Evolutionary conservation across 768 basidiomycete species (phyloP).

Genomic region (Cantharellus anzutake): DNA sequence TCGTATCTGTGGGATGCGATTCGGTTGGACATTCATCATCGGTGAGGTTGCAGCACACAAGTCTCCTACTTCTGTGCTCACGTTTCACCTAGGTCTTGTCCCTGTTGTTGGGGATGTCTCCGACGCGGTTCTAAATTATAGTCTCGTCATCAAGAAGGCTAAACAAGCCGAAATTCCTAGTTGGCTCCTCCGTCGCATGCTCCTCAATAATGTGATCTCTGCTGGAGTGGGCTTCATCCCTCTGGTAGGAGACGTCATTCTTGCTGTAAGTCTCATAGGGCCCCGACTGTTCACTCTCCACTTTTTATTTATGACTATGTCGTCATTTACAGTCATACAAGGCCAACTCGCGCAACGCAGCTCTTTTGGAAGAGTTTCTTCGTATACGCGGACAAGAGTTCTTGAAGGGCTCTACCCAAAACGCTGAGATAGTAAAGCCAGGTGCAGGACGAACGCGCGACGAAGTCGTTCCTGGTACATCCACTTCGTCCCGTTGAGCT

Average conservation of each 20-base stretch:
- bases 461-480: not conserved
- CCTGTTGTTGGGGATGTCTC: slow-evolving; percentile 52
- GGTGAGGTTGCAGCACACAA: slow-evolving; percentile 15
- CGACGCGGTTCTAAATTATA: slow-evolving; percentile 47
- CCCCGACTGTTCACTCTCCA: not conserved
- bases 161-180: slow-evolving; percentile 46
- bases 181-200: slow-evolving; percentile 58
- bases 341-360: slow-evolving; percentile 78
- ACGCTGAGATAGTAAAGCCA: not conserved
- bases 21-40: slow-evolving; percentile 77
- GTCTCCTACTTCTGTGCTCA: not conserved
- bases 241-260: slow-evolving; percentile 14
- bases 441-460: not conserved
- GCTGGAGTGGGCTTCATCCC: slow-evolving; percentile 33
- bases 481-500: too few species aligned
- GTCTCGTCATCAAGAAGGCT: slow-evolving; percentile 58
- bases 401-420: slow-evolving; percentile 23
- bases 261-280: not conserved
- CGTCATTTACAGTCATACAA: slow-evolving; percentile 31
- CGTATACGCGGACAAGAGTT: slow-evolving; percentile 58
- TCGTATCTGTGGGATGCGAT: slow-evolving; percentile 54
- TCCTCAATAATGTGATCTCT: slow-evolving; percentile 54
- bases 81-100: slow-evolving; percentile 27
- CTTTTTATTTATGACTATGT: slow-evolving; percentile 11
- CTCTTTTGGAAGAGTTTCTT: slow-evolving; percentile 68